Percentiles rank a stretch among this genome's conserved stretches.
phyloP scores from a whole-genome alignment of 164 flowering plant genomes.

The Chloranthus sessilifolius region DNA sequence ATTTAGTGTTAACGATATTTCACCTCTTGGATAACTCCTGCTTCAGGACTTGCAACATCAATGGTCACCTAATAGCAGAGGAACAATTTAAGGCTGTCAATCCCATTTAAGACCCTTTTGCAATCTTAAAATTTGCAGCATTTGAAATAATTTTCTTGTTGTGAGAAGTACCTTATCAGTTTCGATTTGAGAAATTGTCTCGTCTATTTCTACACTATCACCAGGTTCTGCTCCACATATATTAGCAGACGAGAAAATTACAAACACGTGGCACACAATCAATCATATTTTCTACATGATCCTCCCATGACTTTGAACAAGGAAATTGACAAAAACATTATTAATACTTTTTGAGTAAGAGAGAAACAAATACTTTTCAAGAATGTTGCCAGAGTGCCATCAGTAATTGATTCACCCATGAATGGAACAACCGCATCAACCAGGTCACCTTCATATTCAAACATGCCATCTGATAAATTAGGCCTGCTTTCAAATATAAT shows the following conservation, averaged over 20 bases:
- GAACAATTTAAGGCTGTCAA: no score
- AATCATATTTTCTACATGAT: no score
- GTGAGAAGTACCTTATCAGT: slow-evolving; percentile 79
- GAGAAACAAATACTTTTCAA: slow-evolving; percentile 69
- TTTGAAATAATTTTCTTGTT: neutral
- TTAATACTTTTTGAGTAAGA: neutral
- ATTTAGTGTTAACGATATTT: slow-evolving; percentile 4
- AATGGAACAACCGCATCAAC: slow-evolving; percentile 95
- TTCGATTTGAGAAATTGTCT: slow-evolving; percentile 93
- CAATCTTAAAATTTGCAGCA: neutral
- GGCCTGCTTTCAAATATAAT: neutral
- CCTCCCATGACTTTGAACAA: no score
- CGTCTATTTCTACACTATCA: slow-evolving; percentile 76
- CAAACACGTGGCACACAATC: no score
- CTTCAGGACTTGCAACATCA: slow-evolving; percentile 92
- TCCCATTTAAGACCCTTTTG: no score
- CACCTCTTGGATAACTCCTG: slow-evolving; percentile 87
- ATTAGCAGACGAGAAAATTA: neutral
- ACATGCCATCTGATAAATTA: neutral
- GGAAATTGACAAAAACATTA: neutral
- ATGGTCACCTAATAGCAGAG: slow-evolving; percentile 66
- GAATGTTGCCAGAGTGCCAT: slow-evolving; percentile 85
- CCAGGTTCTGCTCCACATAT: slow-evolving; percentile 64
- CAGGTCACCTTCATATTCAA: slow-evolving; percentile 50
- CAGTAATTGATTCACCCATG: slow-evolving; percentile 96